Evolutionary conservation across 73 alveolate genomes (phyloP).

Genomic region (Symbiodinium natans): DNA sequence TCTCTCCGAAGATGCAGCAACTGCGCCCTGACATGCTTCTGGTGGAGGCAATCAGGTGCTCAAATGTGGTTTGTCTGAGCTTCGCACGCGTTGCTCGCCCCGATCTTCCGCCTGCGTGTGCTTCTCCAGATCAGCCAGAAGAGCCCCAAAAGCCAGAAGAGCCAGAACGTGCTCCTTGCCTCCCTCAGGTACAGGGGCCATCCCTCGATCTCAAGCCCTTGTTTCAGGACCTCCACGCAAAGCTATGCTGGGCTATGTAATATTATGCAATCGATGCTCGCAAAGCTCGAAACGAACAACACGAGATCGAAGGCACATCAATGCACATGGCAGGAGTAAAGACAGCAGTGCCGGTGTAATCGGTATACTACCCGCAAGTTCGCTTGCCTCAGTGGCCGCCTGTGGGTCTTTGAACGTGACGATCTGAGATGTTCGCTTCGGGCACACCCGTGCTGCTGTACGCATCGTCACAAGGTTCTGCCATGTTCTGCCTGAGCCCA

Average conservation of each 20-base stretch:
- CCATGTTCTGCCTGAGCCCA: neutral
- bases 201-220: slow-evolving; percentile 52
- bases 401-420: neutral
- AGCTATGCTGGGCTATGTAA: neutral
- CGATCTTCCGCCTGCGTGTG: neutral
- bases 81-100: neutral
- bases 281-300: too few species aligned
- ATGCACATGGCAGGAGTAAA: neutral
- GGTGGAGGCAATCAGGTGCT: neutral
- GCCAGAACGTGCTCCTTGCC: neutral
- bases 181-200: slow-evolving; percentile 76
- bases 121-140: too few species aligned
- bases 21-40: neutral
- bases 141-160: too few species aligned
- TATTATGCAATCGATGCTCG: neutral
- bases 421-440: neutral
- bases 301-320: neutral
- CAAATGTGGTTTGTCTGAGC: neutral
- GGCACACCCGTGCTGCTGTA: too few species aligned
- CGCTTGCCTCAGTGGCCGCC: neutral
- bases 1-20: neutral
- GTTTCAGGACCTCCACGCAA: slow-evolving; percentile 5
- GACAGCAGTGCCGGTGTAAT: too few species aligned
- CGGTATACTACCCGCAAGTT: too few species aligned
- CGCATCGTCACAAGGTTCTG: neutral